These are phyloP conservation scores for Erythrobasidium yunnanense DNA, from an alignment of 768 basidiomycete species.

Conservation along the genomic window DNA sequence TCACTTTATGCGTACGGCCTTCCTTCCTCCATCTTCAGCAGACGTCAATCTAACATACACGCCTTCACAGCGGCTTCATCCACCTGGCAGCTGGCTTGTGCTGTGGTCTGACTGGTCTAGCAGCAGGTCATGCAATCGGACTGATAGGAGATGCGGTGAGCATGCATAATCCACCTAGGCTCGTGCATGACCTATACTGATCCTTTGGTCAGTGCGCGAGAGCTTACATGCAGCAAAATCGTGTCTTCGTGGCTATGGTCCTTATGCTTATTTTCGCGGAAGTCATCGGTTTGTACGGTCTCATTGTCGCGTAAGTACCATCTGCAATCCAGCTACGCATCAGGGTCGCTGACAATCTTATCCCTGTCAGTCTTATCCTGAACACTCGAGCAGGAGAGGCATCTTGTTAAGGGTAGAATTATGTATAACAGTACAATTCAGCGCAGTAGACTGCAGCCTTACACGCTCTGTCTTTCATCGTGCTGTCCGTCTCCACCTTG, in stretches of 20 bases:
- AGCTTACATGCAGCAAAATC: constrained; percentile 79
- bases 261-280: constrained; percentile 88
- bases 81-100: constrained; percentile 86
- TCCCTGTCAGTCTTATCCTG: constrained; percentile 54
- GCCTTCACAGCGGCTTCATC: constrained; percentile 70
- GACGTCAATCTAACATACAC: too few relatives aligned
- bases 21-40: neutral
- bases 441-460: neutral
- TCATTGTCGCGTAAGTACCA: constrained; percentile 35
- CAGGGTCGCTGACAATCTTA: constrained; percentile 26
- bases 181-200: neutral
- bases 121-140: constrained; percentile 91
- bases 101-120: constrained; percentile 79
- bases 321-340: constrained; percentile 1
- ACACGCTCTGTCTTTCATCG: neutral
- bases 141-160: constrained; percentile 87
- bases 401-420: constrained; percentile 33
- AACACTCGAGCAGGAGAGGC: constrained; percentile 60
- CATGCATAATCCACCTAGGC: too few relatives aligned
- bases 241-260: constrained; percentile 90
- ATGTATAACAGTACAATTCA: neutral
- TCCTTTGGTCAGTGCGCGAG: constrained; percentile 82
- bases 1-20: constrained; percentile 27
- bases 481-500: too few relatives aligned
- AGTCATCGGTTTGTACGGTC: constrained; percentile 81